These are phyloP conservation scores for Prunus armeniaca DNA, from an alignment of 306 rosid species.

Conservation along the genomic window DNA sequence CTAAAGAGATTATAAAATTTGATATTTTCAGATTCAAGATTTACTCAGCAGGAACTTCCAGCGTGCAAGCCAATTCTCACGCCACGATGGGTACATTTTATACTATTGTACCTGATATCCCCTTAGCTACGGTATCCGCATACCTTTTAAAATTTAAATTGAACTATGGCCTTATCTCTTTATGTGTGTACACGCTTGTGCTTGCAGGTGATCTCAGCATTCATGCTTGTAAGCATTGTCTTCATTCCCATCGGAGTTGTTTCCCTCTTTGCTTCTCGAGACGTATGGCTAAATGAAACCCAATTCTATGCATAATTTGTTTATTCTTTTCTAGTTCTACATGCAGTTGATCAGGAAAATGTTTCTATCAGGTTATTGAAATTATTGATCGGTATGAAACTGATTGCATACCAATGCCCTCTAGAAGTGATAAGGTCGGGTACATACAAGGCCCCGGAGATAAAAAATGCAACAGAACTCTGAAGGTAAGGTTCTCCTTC, in stretches of 20 bases:
- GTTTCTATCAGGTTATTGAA: conserved; percentile 73
- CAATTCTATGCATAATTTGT: background rate
- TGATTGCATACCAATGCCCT: conserved; percentile 41
- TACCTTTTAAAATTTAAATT: background rate
- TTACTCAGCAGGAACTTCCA: conserved; percentile 98
- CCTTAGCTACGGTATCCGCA: background rate
- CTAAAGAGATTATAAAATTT: conserved; percentile 23
- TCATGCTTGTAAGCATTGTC: conserved; percentile 71
- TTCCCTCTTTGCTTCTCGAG: conserved; percentile 73
- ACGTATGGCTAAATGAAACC: conserved; percentile 44
- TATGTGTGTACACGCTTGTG: background rate
- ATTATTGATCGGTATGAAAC: conserved; percentile 72
- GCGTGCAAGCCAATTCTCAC: conserved; percentile 99
- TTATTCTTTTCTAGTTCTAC: conserved; percentile 13
- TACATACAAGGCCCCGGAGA: conserved; percentile 48
- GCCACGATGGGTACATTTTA: conserved; percentile 67
- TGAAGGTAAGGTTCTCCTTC: conserved; percentile 43
- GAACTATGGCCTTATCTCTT: background rate
- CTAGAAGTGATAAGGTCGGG: conserved; percentile 40
- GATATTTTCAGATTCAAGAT: conserved; percentile 67
- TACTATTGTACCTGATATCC: background rate
- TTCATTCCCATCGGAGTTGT: conserved; percentile 92
- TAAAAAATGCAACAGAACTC: conserved; percentile 46
- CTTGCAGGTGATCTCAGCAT: conserved; percentile 84
- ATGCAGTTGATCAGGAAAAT: conserved; percentile 29